Evolutionary conservation across 2,329 filamentous ascomycete species (phyloP), one percentile per base, ranked within the genome.

Genomic region (Aspergillus pseudoterreus): DNA sequence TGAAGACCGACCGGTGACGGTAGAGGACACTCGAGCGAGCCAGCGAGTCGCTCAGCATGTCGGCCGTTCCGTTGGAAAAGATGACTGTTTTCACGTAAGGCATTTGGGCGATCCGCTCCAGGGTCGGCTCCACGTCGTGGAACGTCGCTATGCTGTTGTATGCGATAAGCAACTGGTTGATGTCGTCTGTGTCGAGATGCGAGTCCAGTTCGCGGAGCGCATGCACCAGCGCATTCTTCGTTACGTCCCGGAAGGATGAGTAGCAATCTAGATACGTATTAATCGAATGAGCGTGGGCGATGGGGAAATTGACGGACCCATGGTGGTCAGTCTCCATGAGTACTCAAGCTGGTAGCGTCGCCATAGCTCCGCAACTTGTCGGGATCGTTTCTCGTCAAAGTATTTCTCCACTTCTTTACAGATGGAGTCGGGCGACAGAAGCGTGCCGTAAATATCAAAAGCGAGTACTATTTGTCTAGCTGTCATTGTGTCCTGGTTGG

Each of bases 401-500:
- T 84, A 69, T 30, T 72, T 69, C 14, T 78, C 77, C 11, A 91
- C 72, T 53, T 84, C 76, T 33, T 76, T 70, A 6, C 80, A 78
- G 55, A 90, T 88, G 27, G 84, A 87, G 41, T 83, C 81, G 1
- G 87, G 89, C 9, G 85, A 88, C 5, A 91, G 76, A 9, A 92
- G 70, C 2, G 87, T 91, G 49, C 86, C 87, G 68, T 90, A 91
- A 2, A 88, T 76, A 62, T 92, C 87, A 57, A 92, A 90, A 1
- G 85, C 87, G 49, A 91, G 75, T 43, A 85, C 71, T 2, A 69
- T 75, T 10, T 44, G 19, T 32, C 6, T 32, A 69, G 53, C 14
- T 52, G 39, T 17, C 39, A 42, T 42, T n/a, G 39, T 49, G 8
- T 51, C 38, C 59, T 63, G 63, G 21, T n/a, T 59, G n/a, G 9